phyloP scores from a whole-genome alignment of 2,329 filamentous ascomycete species.

The Diaporthe sp. region DNA sequence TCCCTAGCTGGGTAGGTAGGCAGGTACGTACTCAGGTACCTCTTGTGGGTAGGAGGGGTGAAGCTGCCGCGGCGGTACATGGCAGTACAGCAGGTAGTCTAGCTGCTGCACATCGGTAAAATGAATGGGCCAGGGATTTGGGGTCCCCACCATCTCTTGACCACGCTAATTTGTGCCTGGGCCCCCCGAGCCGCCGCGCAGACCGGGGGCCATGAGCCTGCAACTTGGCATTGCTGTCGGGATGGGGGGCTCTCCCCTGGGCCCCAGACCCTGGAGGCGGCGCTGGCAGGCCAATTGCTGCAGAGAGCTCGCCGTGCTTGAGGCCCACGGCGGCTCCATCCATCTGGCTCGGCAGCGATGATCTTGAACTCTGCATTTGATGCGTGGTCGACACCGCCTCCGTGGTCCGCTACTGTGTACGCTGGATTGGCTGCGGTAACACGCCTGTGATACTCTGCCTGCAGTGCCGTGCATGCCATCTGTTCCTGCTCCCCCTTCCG shows the following conservation, averaged over 20 bases:
- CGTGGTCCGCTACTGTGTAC: constrained; percentile 23
- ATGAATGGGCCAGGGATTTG: constrained; percentile 40
- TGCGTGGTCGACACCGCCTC: constrained; percentile 26
- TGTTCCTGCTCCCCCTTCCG: neutral
- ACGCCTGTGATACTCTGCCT: constrained; percentile 25
- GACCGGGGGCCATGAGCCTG: constrained; percentile 32
- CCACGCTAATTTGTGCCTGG: constrained; percentile 33
- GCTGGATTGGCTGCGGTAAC: constrained; percentile 23
- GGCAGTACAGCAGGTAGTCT: constrained; percentile 1
- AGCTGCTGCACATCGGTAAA: constrained; percentile 35
- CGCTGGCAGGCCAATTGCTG: constrained; percentile 25
- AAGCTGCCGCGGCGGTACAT: constrained; percentile 23
- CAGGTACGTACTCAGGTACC: constrained; percentile 26
- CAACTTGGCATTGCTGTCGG: constrained; percentile 30
- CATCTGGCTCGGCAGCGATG: constrained; percentile 34
- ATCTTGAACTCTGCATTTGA: constrained; percentile 29
- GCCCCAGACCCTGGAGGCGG: constrained; percentile 22
- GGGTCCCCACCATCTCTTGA: constrained; percentile 34
- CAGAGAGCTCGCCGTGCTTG: constrained; percentile 6
- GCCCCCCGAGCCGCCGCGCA: constrained; percentile 6
- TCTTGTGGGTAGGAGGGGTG: constrained; percentile 28
- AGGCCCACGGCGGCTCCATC: constrained; percentile 31
- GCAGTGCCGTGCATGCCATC: constrained; percentile 26
- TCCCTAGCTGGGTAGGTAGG: constrained; percentile 12
- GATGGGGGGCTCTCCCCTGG: constrained; percentile 23